Base-by-base conservation (phyloP, 345 rosid genomes). In the Hypericum perforatum region DNA sequence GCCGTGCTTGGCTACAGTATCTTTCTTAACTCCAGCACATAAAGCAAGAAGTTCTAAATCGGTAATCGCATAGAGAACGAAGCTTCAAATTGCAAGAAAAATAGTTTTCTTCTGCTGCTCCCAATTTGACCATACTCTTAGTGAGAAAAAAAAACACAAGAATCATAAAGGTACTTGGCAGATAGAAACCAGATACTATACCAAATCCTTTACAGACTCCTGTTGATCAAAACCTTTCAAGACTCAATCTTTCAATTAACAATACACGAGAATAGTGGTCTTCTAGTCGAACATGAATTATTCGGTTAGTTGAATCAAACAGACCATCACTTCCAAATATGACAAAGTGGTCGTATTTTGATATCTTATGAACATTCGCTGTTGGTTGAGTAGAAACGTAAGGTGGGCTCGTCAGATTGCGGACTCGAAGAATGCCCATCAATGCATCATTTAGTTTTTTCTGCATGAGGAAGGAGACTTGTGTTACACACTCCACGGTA, bases 301-400 rank as follows among this genome's bases (percentile, higher is more conserved):
- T 22, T 22, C 32, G 32, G 32, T 22, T 22, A 22, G 32, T 22
- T 22, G 32, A 22, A 77, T 88, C 98, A 39, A 83, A 92, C 6
- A 92, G 66, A 15, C 98, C 98, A 60, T 92, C 98, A 44, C 98
- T 92, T 7, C 78, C 95, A 62, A 88, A 80, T 69, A 92, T 80
- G 43, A 88, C 89, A 67, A 92, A 92, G 72, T 83, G 95, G 66
- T 88, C 87, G 0, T 79, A 81, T 54, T 79, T 74, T 3, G 82
- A 75, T 63, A 92, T 80, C 59, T 62, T 76, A 52, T 82, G 96
- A 60, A 83, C 79, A 63, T 76, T 73, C 71, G 83, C 49, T 7
- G 98, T 85, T 55, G 98, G 98, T 56, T 76, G 69, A 6, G 82
- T 83, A 11, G 96, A 88, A 41, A 92, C 65, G 60, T 88, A 88